These are phyloP conservation scores for Ceratobasidium sp. DNA, from an alignment of 1,284 basidiomycete species.

Conservation along the genomic window DNA sequence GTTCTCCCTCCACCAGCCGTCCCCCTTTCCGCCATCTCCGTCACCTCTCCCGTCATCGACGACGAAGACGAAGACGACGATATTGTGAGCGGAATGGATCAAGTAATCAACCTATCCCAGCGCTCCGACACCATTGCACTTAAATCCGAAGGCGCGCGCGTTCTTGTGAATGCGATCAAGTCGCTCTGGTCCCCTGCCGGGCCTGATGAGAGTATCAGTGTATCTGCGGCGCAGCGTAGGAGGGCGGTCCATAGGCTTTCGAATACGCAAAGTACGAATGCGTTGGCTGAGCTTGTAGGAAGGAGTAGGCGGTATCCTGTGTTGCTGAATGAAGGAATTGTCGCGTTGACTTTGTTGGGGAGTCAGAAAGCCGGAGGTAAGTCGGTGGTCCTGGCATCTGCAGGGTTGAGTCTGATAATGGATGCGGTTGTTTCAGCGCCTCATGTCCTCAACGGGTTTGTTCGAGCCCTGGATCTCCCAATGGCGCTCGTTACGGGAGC, in stretches of 20 bases:
- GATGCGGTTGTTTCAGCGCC: slow-evolving; percentile 61
- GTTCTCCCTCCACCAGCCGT: slow-evolving; percentile 64
- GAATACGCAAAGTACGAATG: slow-evolving; percentile 67
- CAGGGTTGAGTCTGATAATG: slow-evolving; percentile 32
- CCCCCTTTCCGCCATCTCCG: slow-evolving; percentile 22
- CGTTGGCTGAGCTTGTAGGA: slow-evolving; percentile 79
- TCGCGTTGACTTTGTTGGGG: slow-evolving; percentile 84
- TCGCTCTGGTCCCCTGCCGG: slow-evolving; percentile 69
- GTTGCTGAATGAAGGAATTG: slow-evolving; percentile 89
- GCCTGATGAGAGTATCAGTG: slow-evolving; percentile 54
- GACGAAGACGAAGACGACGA: slow-evolving; percentile 51
- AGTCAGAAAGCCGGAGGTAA: slow-evolving; percentile 75
- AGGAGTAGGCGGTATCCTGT: slow-evolving; percentile 85
- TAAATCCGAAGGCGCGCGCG: slow-evolving; percentile 89
- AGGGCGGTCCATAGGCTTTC: slow-evolving; percentile 69
- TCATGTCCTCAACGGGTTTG: slow-evolving; percentile 71
- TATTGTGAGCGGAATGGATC: slow-evolving; percentile 67
- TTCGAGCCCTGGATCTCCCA: slow-evolving; percentile 67
- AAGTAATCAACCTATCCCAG: slow-evolving; percentile 79
- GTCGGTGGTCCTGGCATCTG: slow-evolving; percentile 52
- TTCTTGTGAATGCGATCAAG: slow-evolving; percentile 86
- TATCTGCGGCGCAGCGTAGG: slow-evolving; percentile 59
- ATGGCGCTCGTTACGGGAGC: slow-evolving; percentile 48
- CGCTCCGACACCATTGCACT: slow-evolving; percentile 87
- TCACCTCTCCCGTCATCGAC: slow-evolving; percentile 45